phyloP scores from a whole-genome alignment of 225 moss, liverwort and hornwort species.

The Neckera pumila region DNA sequence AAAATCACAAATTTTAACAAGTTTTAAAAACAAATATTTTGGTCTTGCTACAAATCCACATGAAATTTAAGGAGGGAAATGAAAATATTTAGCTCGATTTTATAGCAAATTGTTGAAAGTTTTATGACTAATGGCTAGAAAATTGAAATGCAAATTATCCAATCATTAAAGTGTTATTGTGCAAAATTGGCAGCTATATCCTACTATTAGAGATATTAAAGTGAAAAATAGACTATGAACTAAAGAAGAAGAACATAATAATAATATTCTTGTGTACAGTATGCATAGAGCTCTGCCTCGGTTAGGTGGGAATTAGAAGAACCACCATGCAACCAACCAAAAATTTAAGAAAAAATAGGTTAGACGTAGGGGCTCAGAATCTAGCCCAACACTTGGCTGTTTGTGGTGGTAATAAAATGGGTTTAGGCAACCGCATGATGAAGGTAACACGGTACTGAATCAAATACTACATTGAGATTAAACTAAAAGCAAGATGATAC shows the following conservation, averaged over 20 bases:
- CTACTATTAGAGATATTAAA: background rate
- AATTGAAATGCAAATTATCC: background rate
- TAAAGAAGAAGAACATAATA: background rate
- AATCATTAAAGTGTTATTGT: background rate
- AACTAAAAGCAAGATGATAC: background rate
- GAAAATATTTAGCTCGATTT: background rate
- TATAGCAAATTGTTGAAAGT: background rate
- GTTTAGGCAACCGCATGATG: background rate
- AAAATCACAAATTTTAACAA: background rate
- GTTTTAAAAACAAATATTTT: background rate
- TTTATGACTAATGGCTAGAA: background rate
- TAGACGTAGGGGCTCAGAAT: rapidly evolving
- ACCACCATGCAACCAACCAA: background rate
- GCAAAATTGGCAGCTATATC: no score
- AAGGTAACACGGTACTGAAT: background rate
- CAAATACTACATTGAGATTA: rapidly evolving
- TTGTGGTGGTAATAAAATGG: rapidly evolving
- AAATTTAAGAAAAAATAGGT: rapidly evolving
- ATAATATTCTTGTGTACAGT: background rate
- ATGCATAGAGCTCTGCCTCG: rapidly evolving
- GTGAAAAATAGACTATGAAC: background rate
- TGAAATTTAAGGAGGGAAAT: background rate
- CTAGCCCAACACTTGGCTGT: rapidly evolving
- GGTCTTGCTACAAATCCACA: background rate
- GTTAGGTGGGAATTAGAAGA: background rate